Conservation (phyloP, 2,329 filamentous ascomycete species). For the Tolypocladium ovalisporum region DNA sequence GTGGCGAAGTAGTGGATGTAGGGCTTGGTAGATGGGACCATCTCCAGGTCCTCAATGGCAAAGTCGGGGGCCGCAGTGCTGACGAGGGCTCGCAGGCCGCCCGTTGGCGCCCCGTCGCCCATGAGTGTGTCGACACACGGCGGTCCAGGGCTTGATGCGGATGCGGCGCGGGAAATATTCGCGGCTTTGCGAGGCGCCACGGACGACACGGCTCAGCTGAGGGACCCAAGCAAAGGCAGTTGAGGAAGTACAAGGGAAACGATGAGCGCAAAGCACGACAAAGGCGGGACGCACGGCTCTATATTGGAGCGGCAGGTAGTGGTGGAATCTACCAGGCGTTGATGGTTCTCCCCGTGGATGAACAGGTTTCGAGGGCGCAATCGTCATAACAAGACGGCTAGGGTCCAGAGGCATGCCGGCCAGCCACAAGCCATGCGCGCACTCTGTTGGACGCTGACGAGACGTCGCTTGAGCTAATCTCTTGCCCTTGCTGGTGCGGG, state of each 20-base stretch:
- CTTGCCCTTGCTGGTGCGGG: not conserved
- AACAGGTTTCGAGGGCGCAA: not conserved
- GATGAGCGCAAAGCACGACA: not conserved
- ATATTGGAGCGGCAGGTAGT: not conserved
- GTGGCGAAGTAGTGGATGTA: conserved; percentile 32
- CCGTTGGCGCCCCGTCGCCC: conserved; percentile 11
- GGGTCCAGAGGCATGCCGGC: not conserved
- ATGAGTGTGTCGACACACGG: conserved; percentile 5
- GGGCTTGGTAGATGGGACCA: conserved; percentile 23
- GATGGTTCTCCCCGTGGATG: not conserved
- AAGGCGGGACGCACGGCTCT: not conserved
- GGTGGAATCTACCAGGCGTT: not conserved
- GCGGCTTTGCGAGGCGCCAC: not conserved
- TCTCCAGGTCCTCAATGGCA: conserved; percentile 13
- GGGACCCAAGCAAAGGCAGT: not conserved
- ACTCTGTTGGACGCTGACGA: not conserved
- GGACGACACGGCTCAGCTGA: not conserved
- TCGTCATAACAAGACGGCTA: not conserved
- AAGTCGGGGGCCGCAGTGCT: conserved; percentile 11
- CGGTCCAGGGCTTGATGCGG: not conserved
- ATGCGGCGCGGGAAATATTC: not conserved
- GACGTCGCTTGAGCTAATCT: not conserved
- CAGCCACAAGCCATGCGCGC: not conserved
- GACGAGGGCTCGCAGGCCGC: conserved; percentile 13
- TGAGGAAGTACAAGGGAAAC: not conserved